A percentile compares a stretch with the other conserved stretches of the same genome.
phyloP scores from a whole-genome alignment of 2,329 filamentous ascomycete species.

The Diaporthe amygdali region DNA sequence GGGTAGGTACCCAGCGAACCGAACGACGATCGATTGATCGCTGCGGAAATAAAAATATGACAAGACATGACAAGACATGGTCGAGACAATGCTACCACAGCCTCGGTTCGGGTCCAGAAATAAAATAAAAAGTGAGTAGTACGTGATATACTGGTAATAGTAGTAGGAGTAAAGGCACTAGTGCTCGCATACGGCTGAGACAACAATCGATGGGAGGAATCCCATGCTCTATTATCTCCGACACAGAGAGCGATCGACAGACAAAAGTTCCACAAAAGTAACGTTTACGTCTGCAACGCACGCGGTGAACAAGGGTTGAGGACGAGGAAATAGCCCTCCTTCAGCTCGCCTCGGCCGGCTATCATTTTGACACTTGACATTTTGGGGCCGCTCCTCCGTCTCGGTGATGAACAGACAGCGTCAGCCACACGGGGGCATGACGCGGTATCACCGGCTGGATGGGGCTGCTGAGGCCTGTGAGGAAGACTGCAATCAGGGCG shows the following conservation, averaged over 20 bases:
- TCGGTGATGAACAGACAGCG: conserved; percentile 10
- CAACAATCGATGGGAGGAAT: neutral
- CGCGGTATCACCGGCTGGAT: conserved; percentile 6
- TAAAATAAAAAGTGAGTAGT: neutral
- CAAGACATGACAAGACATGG: neutral
- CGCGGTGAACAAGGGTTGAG: neutral
- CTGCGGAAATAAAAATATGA: conserved; percentile 2
- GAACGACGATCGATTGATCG: conserved; percentile 8
- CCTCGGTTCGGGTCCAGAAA: neutral
- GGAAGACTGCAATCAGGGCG: neutral
- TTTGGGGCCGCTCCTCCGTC: neutral
- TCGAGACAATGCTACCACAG: neutral
- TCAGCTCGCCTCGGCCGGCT: neutral
- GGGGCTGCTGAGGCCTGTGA: neutral
- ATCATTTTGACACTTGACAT: neutral
- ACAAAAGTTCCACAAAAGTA: neutral
- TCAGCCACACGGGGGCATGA: neutral
- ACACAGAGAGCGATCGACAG: neutral
- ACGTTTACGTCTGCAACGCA: neutral
- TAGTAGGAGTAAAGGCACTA: neutral
- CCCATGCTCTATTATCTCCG: neutral
- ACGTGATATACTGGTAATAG: neutral
- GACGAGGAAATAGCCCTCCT: neutral
- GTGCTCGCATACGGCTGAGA: conserved; percentile 4
- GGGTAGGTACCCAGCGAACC: neutral